Evolutionary conservation across 164 flowering plant genomes (phyloP), one percentile per base, ranked within the genome.

Genomic region (Piper longum): DNA sequence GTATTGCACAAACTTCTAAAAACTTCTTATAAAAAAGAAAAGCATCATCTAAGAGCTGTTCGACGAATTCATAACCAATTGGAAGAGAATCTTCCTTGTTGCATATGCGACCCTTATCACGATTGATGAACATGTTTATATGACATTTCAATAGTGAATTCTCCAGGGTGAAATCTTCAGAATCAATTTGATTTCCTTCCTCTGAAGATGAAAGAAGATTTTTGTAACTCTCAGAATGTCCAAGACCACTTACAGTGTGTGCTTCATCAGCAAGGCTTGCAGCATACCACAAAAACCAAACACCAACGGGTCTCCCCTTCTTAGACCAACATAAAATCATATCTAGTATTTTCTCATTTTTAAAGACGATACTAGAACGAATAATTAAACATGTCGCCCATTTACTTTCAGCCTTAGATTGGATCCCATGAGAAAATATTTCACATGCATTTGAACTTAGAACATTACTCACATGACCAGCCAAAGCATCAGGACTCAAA

Each of bases 231-330:
- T 14, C 64, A 5, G 52, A 36, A 55, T 61, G 63, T 41, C 41
- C 59, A 41, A 64, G 57, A 52, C 65, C 55, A 56, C 61, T 60
- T 5, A 26, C 58, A 36, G 8, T 3, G 6, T 67, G 55, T 65
- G 78, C 81, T 67, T 81, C 87, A 67, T 60, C 61, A 62, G 79
- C 81, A 65, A 83, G 79, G 65, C 72, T 74, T 13, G 79, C 63
- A 59, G 72, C 82, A 76, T 79, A 83, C 64, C 70, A 77, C 16
- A 83, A 62, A 26, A 83, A 16, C 43, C 79, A 69, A 17, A 78
- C 75, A 36, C 83, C 80, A 17, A 83, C 82, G 9, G 73, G 74
- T 62, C 64, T 72, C 60, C 76, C 78, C 62, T 72, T 70, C 57
- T 56, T 74, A 54, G 73, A 69, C 87, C 87, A 83, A 55, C 64